These are phyloP conservation scores for Paxillus ammoniavirescens DNA, from an alignment of 768 basidiomycete species.

Conservation along the genomic window DNA sequence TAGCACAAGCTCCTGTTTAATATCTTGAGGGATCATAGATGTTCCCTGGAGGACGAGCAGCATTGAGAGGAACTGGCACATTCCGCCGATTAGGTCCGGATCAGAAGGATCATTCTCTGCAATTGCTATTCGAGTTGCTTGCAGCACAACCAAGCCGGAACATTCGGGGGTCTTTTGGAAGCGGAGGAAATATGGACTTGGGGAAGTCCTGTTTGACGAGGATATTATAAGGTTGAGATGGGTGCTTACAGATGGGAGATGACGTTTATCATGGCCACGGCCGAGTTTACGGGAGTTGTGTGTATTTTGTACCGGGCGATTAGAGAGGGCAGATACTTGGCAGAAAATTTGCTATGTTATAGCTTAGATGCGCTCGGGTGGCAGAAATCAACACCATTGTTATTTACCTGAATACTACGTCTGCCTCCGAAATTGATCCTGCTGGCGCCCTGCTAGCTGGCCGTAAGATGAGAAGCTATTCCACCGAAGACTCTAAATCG, in stretches of 20 bases:
- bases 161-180: constrained; percentile 32
- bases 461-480: too few relatives aligned
- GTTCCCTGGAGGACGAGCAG: constrained; percentile 39
- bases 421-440: too few relatives aligned
- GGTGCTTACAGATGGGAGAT: constrained; percentile 33
- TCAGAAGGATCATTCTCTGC: constrained; percentile 7
- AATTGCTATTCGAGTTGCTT: constrained; percentile 36
- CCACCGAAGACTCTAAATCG: too few relatives aligned
- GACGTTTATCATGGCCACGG: constrained; percentile 33
- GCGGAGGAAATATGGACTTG: constrained; percentile 42
- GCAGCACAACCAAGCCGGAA: constrained; percentile 34
- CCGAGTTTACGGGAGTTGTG: constrained; percentile 19
- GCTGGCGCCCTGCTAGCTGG: too few relatives aligned
- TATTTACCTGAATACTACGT: too few relatives aligned
- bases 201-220: background rate
- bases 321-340: constrained; percentile 37
- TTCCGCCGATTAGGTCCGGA: constrained; percentile 28
- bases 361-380: background rate
- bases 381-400: too few relatives aligned
- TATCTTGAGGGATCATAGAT: constrained; percentile 27
- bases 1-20: constrained; percentile 32
- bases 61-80: constrained; percentile 41
- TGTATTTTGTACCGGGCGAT: constrained; percentile 30
- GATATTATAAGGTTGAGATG: background rate
- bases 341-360: constrained; percentile 31